Percentiles rank a stretch among this genome's conserved stretches.
phyloP scores from a whole-genome alignment of 1,139 yeast species.

The Spathaspora sp. region DNA sequence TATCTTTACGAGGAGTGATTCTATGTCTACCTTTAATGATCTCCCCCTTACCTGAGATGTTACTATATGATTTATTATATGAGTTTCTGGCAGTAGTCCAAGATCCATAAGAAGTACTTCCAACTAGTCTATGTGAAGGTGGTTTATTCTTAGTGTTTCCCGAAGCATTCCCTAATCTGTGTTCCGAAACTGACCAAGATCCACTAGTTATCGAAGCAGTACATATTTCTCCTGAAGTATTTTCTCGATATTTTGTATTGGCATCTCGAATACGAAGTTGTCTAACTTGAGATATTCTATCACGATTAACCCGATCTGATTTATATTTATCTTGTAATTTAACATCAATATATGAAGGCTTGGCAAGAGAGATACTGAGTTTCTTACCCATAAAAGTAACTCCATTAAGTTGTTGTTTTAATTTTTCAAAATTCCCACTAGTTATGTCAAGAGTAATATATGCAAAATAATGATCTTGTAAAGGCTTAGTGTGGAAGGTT shows the following conservation, averaged over 20 bases:
- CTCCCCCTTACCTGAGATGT: conserved; percentile 40
- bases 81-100: conserved; percentile 18
- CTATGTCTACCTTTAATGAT: conserved; percentile 67
- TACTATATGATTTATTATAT: conserved; percentile 20
- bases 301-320: conserved; percentile 25
- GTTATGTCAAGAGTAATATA: conserved; percentile 60
- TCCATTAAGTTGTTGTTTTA: conserved; percentile 63
- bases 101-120: conserved; percentile 37
- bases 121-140: conserved; percentile 32
- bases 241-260: conserved; percentile 23
- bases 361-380: conserved; percentile 53
- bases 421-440: conserved; percentile 41
- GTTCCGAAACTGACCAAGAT: conserved; percentile 31
- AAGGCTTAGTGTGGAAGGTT: conserved; percentile 51
- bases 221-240: conserved; percentile 22
- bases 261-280: conserved; percentile 43
- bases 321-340: conserved; percentile 45
- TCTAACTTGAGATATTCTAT: conserved; percentile 41
- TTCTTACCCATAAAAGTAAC: conserved; percentile 73
- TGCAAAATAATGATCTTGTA: conserved; percentile 59
- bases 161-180: conserved; percentile 30
- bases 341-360: conserved; percentile 30
- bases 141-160: conserved; percentile 39
- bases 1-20: conserved; percentile 43
- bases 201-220: conserved; percentile 13